Percentiles rank a stretch among this genome's conserved stretches.
Conservation (phyloP, 83 land plant genomes). For the Picea mariana region DNA sequence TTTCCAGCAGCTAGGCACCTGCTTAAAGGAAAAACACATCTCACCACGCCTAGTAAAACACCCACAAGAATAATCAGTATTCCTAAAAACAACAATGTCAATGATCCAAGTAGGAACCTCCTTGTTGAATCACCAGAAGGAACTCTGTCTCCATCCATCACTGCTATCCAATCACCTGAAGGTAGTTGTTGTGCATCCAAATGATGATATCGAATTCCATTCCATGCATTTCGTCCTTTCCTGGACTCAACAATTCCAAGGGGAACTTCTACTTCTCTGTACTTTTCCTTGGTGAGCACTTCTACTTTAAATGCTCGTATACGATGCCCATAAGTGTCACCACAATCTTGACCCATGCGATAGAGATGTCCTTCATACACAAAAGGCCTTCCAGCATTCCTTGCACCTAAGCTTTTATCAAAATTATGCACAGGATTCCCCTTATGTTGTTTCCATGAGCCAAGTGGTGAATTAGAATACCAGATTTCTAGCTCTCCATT, state of each 20-base stretch:
- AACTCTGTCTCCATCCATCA: slow-evolving; percentile 90
- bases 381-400: slow-evolving; percentile 93
- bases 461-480: slow-evolving; percentile 71
- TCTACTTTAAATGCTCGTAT: slow-evolving; percentile 66
- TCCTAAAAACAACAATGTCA: slow-evolving; percentile 33
- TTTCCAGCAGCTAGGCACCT: slow-evolving; percentile 51
- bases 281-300: slow-evolving; percentile 60
- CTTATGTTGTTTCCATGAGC: slow-evolving; percentile 80
- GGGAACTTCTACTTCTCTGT: slow-evolving; percentile 73
- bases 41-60: slow-evolving; percentile 55
- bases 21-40: slow-evolving; percentile 58
- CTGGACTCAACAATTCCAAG: slow-evolving; percentile 48
- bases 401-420: slow-evolving; percentile 73
- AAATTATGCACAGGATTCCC: slow-evolving; percentile 72
- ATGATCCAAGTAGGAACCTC: slow-evolving; percentile 54
- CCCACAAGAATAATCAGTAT: slow-evolving; percentile 53
- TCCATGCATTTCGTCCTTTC: slow-evolving; percentile 87
- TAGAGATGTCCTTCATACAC: slow-evolving; percentile 69
- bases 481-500: slow-evolving; percentile 88
- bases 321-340: slow-evolving; percentile 74
- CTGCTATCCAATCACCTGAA: slow-evolving; percentile 79
- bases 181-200: slow-evolving; percentile 74
- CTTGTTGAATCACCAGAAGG: slow-evolving; percentile 71
- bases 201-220: slow-evolving; percentile 83
- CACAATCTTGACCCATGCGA: slow-evolving; percentile 93